Evolutionary conservation across 768 basidiomycete species (phyloP).

Genomic region (Leccinum subgranulosum): DNA sequence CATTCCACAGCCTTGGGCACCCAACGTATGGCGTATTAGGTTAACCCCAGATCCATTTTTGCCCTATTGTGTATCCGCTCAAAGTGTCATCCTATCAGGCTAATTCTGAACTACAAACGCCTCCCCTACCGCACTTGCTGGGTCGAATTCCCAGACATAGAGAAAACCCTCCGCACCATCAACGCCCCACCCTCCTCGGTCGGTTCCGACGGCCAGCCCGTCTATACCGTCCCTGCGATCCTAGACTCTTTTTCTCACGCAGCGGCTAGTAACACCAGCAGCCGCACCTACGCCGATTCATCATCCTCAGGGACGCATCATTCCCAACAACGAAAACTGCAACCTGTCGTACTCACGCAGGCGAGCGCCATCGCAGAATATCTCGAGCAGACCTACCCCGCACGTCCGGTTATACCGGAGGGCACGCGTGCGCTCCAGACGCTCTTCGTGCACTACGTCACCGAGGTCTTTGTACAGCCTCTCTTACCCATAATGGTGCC

Average conservation of each 20-base stretch:
- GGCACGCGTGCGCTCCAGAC: constrained; percentile 66
- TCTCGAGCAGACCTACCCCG: constrained; percentile 65
- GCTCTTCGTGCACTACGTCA: constrained; percentile 67
- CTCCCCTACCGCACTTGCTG: constrained; percentile 67
- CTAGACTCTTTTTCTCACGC: constrained; percentile 43
- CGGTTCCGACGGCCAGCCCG: constrained; percentile 53
- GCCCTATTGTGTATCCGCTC: background rate
- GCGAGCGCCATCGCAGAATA: constrained; percentile 67
- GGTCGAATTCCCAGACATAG: constrained; percentile 71
- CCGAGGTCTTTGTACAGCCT: constrained; percentile 62
- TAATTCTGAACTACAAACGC: constrained; percentile 76
- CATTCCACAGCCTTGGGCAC: constrained; percentile 68
- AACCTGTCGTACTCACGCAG: constrained; percentile 56
- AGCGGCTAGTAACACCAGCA: background rate
- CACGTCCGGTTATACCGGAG: constrained; percentile 67
- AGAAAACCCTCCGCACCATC: constrained; percentile 53
- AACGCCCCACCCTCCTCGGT: constrained; percentile 55
- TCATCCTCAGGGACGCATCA: background rate
- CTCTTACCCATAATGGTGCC: constrained; percentile 71
- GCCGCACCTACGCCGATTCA: background rate
- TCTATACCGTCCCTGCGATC: constrained; percentile 71
- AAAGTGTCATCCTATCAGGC: constrained; percentile 36
- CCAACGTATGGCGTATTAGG: constrained; percentile 74
- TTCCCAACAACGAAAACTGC: constrained; percentile 14
- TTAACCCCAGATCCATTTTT: constrained; percentile 21